These are phyloP conservation scores for Penicillium aurantiogriseum DNA, from an alignment of 2,329 filamentous ascomycete genomes.

Conservation along the genomic window DNA sequence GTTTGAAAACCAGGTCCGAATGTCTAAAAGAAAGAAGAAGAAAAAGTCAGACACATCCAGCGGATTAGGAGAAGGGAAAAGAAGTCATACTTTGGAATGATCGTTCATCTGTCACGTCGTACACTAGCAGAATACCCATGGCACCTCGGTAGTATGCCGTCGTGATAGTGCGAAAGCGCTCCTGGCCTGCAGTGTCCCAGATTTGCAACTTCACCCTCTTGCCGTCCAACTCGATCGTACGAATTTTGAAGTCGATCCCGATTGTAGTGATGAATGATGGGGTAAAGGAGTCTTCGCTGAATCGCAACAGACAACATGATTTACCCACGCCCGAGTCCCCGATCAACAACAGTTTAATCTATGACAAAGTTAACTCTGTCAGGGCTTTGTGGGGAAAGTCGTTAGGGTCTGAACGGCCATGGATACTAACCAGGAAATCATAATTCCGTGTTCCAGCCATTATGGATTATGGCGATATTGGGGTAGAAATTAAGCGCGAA, in stretches of 20 bases:
- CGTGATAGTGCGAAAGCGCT: constrained; percentile 97
- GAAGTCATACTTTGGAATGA: constrained; percentile 84
- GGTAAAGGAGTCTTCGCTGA: constrained; percentile 96
- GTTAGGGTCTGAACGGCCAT: background rate
- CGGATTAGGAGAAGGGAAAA: background rate
- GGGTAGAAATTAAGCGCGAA: constrained; percentile 4
- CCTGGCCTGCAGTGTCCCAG: constrained; percentile 98
- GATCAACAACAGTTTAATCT: constrained; percentile 97
- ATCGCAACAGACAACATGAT: constrained; percentile 93
- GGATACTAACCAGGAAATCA: constrained; percentile 82
- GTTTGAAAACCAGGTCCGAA: constrained; percentile 99
- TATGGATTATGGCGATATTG: constrained; percentile 17
- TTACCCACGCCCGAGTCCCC: constrained; percentile 96
- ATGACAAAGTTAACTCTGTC: constrained; percentile 13
- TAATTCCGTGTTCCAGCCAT: constrained; percentile 99
- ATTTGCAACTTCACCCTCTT: constrained; percentile 99
- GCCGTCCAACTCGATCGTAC: constrained; percentile 97
- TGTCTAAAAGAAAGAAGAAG: constrained; percentile 60
- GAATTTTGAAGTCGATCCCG: constrained; percentile 99
- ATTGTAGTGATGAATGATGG: constrained; percentile 98
- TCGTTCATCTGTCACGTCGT: constrained; percentile 95
- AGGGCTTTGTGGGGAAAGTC: background rate
- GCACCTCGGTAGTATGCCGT: constrained; percentile 98
- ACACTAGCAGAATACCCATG: constrained; percentile 96
- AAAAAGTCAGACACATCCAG: background rate